phyloP scores from a whole-genome alignment of 176 grass and related monocot species.

The Aegilops longissima region DNA sequence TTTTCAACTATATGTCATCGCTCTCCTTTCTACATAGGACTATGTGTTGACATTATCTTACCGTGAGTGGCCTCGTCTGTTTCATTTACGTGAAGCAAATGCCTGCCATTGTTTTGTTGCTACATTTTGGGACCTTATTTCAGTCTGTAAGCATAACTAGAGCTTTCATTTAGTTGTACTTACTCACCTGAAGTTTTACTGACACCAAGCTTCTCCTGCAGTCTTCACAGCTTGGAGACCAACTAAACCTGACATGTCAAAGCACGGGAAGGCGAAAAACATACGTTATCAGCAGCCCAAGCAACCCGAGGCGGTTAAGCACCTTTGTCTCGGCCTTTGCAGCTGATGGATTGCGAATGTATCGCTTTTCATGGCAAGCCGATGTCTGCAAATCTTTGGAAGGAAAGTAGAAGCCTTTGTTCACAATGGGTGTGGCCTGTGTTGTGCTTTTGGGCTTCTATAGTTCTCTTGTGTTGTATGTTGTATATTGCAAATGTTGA shows the following conservation, averaged over 20 bases:
- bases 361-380: slow-evolving; percentile 36
- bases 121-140: slow-evolving; percentile 8
- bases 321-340: slow-evolving; percentile 72
- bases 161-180: neutral
- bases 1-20: neutral
- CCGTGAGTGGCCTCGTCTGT: neutral
- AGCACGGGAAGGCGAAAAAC: slow-evolving; percentile 46
- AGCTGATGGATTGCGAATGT: slow-evolving; percentile 47
- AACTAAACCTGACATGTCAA: slow-evolving; percentile 72
- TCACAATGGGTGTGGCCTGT: slow-evolving; percentile 1
- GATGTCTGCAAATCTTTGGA: slow-evolving; percentile 21
- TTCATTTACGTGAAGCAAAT: neutral
- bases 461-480: slow-evolving; percentile 7
- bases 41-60: neutral
- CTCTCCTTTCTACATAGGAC: slow-evolving; percentile 16
- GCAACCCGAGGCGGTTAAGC: slow-evolving; percentile 43
- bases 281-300: slow-evolving; percentile 55
- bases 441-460: slow-evolving; percentile 19
- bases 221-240: slow-evolving; percentile 55
- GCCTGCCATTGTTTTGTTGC: neutral
- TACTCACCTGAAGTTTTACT: neutral
- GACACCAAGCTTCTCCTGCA: slow-evolving; percentile 36
- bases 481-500: slow-evolving; percentile 25
- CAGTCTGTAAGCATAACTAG: neutral
- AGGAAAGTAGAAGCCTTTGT: slow-evolving; percentile 28